These are phyloP conservation scores for Iris macrosiphon DNA, from an alignment of 106 monocot genomes.

Conservation along the genomic window DNA sequence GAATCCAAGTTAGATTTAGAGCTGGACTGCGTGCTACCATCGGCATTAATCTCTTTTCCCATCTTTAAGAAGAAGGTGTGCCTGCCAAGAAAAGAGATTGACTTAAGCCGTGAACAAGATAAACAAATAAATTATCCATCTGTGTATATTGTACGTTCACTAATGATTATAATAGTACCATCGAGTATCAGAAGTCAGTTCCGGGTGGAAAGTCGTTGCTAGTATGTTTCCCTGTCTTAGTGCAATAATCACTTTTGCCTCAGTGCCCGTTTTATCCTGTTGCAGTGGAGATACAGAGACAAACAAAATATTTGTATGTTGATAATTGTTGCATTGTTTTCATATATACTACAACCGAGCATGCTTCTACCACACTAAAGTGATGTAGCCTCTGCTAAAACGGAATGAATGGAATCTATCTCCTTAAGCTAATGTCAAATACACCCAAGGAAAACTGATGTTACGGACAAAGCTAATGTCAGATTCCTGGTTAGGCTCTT, in stretches of 20 bases:
- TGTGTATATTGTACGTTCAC: not conserved
- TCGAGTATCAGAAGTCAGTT: conserved; percentile 75
- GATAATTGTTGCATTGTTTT: too few relatives aligned
- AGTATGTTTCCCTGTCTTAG: conserved; percentile 74
- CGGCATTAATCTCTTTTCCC: conserved; percentile 17
- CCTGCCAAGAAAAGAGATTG: conserved; percentile 25
- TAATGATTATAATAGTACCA: conserved; percentile 31
- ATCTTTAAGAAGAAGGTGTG: conserved; percentile 73
- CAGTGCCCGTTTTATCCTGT: not conserved
- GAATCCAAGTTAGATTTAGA: conserved; percentile 7
- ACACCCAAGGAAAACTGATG: too few relatives aligned
- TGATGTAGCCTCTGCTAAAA: too few relatives aligned
- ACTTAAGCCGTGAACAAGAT: not conserved
- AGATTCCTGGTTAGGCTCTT: too few relatives aligned
- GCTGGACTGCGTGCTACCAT: conserved; percentile 10
- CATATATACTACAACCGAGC: too few relatives aligned
- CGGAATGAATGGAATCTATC: too few relatives aligned
- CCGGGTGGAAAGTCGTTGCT: conserved; percentile 89
- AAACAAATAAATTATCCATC: not conserved
- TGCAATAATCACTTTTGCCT: conserved; percentile 55
- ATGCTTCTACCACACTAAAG: too few relatives aligned
- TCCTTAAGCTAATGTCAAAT: too few relatives aligned
- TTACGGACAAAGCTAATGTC: too few relatives aligned
- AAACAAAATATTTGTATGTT: too few relatives aligned
- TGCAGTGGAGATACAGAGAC: too few relatives aligned